These are phyloP conservation scores for Phytophthora europaea DNA, from an alignment of 352 stramenopile genomes.

Conservation along the genomic window DNA sequence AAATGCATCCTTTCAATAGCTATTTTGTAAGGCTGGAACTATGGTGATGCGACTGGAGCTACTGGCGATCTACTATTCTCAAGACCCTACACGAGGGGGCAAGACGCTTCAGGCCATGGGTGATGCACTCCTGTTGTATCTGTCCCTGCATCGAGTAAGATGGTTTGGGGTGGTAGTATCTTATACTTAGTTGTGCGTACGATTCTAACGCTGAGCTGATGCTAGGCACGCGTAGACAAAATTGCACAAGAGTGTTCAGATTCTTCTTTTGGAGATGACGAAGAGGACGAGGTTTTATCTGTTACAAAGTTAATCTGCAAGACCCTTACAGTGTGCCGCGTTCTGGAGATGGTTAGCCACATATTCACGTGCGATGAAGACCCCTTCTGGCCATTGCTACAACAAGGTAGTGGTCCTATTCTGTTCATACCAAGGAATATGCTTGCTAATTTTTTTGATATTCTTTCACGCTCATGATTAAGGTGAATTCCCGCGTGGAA, in stretches of 20 bases:
- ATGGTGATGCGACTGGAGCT: conserved; percentile 71
- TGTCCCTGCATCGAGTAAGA: conserved; percentile 63
- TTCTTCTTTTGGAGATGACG: conserved; percentile 13
- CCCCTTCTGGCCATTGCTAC: conserved; percentile 56
- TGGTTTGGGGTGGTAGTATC: background rate
- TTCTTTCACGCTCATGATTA: background rate
- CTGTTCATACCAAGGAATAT: background rate
- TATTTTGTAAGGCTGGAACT: conserved; percentile 65
- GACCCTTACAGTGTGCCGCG: conserved; percentile 45
- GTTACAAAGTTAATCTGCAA: conserved; percentile 45
- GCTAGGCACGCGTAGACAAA: conserved; percentile 29
- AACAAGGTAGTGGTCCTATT: conserved; percentile 36
- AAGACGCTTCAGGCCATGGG: conserved; percentile 75
- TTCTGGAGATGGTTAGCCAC: conserved; percentile 40
- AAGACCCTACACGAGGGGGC: conserved; percentile 68
- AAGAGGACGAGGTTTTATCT: conserved; percentile 30
- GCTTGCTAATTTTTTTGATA: background rate
- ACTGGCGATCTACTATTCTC: conserved; percentile 67
- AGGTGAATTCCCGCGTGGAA: conserved; percentile 60
- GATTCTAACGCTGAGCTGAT: conserved; percentile 8
- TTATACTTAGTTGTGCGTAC: background rate
- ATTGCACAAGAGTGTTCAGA: conserved; percentile 30
- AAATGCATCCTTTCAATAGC: conserved; percentile 23
- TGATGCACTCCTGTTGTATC: conserved; percentile 58
- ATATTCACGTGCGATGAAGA: conserved; percentile 43